Conservation (phyloP, 371 early-diverging fungal species). For the Actinomortierella wolfii region DNA sequence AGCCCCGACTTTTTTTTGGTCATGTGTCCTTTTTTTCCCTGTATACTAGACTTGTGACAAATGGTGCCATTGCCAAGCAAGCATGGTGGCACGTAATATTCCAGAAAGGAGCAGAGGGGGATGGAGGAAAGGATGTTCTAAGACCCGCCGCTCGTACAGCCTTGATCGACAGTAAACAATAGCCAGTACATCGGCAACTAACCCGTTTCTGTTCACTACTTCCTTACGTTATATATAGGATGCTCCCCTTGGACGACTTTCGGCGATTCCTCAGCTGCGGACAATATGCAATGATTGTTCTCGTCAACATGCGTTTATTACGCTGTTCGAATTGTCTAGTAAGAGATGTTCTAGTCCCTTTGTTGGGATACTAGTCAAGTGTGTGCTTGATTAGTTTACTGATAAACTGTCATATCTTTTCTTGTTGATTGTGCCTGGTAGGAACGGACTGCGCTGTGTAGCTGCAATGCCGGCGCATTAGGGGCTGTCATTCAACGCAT, state of each 20-base stretch:
- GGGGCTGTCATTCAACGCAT: conserved; percentile 51
- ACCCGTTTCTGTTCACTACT: too few species aligned
- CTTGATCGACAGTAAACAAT: not conserved
- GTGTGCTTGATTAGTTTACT: not conserved
- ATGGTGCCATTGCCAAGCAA: not conserved
- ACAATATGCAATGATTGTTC: conserved; percentile 72
- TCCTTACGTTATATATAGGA: too few species aligned
- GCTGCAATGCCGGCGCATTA: conserved; percentile 50
- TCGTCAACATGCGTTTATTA: conserved; percentile 72
- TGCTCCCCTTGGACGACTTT: conserved; percentile 77
- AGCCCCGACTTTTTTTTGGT: too few species aligned
- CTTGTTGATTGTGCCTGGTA: conserved; percentile 12
- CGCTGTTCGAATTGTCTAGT: conserved; percentile 64
- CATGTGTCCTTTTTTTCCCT: not conserved
- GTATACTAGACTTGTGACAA: not conserved
- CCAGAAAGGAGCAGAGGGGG: not conserved
- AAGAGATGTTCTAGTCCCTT: conserved; percentile 12
- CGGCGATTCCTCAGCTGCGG: conserved; percentile 76
- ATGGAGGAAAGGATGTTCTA: not conserved
- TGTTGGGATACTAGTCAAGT: not conserved
- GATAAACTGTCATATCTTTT: not conserved
- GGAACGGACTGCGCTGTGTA: conserved; percentile 50
- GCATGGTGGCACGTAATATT: not conserved
- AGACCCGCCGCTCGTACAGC: not conserved
- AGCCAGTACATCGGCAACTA: conserved; percentile 2